These are phyloP conservation scores for Penicillium sp. DNA, from an alignment of 2,329 filamentous ascomycete genomes.

Conservation along the genomic window DNA sequence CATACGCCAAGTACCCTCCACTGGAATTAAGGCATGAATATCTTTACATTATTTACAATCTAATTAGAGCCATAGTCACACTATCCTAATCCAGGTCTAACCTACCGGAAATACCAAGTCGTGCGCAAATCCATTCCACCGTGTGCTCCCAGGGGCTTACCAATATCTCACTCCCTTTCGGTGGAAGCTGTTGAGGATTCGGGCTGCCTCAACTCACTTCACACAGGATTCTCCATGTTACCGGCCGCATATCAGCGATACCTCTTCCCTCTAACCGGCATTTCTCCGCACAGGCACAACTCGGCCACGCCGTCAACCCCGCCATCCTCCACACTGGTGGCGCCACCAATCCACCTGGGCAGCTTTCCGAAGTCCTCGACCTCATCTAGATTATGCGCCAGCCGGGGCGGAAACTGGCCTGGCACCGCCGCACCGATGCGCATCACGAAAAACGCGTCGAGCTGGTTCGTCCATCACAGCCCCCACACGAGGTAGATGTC, in stretches of 20 bases:
- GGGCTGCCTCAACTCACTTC: neutral
- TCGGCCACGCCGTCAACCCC: neutral
- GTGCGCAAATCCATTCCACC: neutral
- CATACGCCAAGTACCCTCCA: neutral
- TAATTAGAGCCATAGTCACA: neutral
- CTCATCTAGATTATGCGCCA: neutral
- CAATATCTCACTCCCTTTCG: neutral
- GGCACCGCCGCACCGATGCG: neutral
- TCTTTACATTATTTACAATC: neutral
- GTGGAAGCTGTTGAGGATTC: neutral
- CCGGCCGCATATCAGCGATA: neutral
- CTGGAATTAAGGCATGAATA: neutral
- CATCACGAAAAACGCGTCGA: neutral
- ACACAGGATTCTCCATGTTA: neutral
- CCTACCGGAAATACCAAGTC: no score
- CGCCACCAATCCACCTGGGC: neutral
- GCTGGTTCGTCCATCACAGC: neutral
- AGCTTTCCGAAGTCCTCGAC: neutral
- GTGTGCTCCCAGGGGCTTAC: neutral
- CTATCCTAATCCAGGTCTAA: no score
- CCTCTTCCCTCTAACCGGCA: no score
- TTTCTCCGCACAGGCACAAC: neutral
- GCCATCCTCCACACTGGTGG: neutral
- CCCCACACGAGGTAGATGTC: neutral
- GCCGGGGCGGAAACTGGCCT: neutral